Conservation (phyloP, 192 early-diverging fungal species). For the Backusella tarrabulga region DNA sequence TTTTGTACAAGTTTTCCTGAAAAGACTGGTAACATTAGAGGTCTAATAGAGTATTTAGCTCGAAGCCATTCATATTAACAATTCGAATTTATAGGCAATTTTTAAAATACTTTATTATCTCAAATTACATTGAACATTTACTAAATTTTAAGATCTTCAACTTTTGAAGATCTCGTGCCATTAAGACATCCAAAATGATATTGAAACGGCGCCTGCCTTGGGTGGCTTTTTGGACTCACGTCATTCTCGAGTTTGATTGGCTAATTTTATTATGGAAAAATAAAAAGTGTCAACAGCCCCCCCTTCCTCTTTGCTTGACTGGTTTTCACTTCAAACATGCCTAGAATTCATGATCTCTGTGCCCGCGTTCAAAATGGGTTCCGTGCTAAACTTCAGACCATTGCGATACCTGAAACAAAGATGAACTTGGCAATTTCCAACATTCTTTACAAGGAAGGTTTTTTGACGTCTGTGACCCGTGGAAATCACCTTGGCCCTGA, state of each 20-base stretch:
- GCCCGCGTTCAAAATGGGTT: conserved; percentile 92
- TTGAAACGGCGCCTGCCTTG: neutral
- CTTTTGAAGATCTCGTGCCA: too few species aligned
- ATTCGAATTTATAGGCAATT: too few species aligned
- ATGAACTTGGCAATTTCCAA: conserved; percentile 82
- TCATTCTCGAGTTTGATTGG: neutral
- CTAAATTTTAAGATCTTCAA: too few species aligned
- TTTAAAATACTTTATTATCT: too few species aligned
- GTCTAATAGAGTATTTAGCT: too few species aligned
- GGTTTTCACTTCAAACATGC: conserved; percentile 50
- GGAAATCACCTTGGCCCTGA: conserved; percentile 84
- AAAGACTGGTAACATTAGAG: too few species aligned
- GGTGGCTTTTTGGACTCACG: conserved; percentile 1
- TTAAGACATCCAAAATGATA: neutral
- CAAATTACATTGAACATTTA: too few species aligned
- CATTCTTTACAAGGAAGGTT: conserved; percentile 91
- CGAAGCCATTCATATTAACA: too few species aligned
- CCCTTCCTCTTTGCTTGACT: neutral
- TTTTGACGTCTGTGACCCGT: conserved; percentile 73
- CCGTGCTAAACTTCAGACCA: conserved; percentile 71
- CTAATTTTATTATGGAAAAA: neutral
- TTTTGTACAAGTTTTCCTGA: too few species aligned
- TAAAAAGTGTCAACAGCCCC: neutral
- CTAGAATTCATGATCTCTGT: conserved; percentile 80
- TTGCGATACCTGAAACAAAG: conserved; percentile 87